phyloP scores from a whole-genome alignment of 345 rosid genomes.

The Angophora floribunda region DNA sequence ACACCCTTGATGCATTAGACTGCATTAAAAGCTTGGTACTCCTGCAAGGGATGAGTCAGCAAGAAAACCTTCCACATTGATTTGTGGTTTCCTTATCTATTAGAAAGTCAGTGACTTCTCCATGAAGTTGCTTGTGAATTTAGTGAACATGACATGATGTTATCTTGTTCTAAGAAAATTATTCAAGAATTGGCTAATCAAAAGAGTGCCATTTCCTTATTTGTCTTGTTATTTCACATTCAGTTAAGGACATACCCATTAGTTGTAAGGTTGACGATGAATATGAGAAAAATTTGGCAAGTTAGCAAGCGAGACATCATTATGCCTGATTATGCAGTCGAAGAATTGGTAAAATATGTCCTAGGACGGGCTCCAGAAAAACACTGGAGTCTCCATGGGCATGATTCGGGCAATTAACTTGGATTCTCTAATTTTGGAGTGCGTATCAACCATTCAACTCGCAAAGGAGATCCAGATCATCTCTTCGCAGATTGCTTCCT shows the following conservation, averaged over 20 bases:
- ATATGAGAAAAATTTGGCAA: neutral
- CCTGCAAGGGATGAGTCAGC: neutral
- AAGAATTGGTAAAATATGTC: accelerated
- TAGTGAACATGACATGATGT: neutral
- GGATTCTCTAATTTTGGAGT: neutral
- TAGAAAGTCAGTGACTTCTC: neutral
- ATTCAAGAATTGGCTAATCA: neutral
- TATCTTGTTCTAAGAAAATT: neutral
- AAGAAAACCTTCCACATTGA: neutral
- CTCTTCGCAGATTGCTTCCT: neutral
- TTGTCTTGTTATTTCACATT: neutral
- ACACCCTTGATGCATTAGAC: neutral
- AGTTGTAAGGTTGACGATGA: neutral
- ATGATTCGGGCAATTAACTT: neutral
- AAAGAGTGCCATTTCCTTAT: neutral
- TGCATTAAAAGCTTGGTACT: neutral
- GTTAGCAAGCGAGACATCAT: neutral
- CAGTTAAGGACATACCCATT: neutral
- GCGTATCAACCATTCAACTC: neutral
- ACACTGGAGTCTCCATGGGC: neutral
- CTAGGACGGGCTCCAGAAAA: neutral
- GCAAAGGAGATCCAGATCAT: neutral
- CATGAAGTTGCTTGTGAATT: neutral
- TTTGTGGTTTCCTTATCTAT: neutral
- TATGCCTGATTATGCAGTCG: accelerated